Base-by-base conservation (phyloP, 2,329 filamentous ascomycete species). In the Calonectria pseudoreteaudii region DNA sequence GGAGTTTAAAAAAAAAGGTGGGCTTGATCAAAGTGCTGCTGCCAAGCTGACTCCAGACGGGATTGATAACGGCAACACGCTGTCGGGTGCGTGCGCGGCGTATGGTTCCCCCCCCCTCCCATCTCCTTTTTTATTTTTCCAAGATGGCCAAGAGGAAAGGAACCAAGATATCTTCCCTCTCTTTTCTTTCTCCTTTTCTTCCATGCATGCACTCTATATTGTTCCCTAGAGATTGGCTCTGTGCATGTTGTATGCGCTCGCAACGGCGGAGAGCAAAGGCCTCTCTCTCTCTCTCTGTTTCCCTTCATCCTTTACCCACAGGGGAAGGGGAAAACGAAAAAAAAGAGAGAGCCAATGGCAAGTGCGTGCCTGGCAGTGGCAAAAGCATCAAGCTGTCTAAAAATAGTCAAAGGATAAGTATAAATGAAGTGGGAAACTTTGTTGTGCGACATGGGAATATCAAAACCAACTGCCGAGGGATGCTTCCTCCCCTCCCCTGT, bases 341-440 rank as follows among this genome's bases (percentile, higher is more conserved):
- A 9, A 47, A 23, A 23, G 9, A 13, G 23, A 38, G 34, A 30
- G 38, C 56, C 56, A 62, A 28, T 62, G 34, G 23, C 34, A 23
- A 26, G 26, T 8, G 36, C 23, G 56, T 62, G 36, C 56, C 34
- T 62, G 56, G 56, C 56, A 9, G 56, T 62, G 56, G 36, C 36
- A 62, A 10, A 38, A 62, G 56, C 36, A 41, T 20, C 13, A 62
- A 23, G 23, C 23, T 41, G 56, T 7, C 56, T 62, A 62, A 62
- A 62, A 62, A 62, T 62, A 62, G 56, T 26, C 56, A 62, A 38
- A 28, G 34, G n/a, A 62, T 18, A 62, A 28, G 56, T 62, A 62
- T 62, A 62, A 62, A 62, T 36, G 36, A 5, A 14, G 34, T n/a
- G 6, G 56, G n/a, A 60, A 60, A 60, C 56, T 60, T 34, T 60